phyloP scores from a whole-genome alignment of 2,329 filamentous ascomycete genomes.

The Tolypocladium ophioglossoides region DNA sequence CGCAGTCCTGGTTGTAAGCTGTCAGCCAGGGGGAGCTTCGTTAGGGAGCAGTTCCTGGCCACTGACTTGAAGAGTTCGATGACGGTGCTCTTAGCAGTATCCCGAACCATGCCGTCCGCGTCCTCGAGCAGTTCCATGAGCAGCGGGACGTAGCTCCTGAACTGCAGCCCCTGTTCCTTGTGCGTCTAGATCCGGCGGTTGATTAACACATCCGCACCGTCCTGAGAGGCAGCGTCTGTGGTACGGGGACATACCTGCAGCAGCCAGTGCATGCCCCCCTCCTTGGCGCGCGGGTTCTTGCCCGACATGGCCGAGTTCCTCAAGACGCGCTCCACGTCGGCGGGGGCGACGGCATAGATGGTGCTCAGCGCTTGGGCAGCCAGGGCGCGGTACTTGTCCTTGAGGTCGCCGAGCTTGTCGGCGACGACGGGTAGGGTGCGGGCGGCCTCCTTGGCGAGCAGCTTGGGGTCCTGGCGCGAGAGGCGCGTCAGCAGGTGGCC shows the following conservation, averaged over 20 bases:
- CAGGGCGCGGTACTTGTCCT: conserved; percentile 71
- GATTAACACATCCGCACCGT: background rate
- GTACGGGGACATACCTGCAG: conserved; percentile 46
- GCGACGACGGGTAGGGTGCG: conserved; percentile 65
- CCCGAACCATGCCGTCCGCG: conserved; percentile 77
- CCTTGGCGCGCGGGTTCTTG: conserved; percentile 76
- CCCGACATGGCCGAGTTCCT: conserved; percentile 68
- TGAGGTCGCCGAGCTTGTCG: conserved; percentile 79
- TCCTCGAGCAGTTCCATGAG: conserved; percentile 85
- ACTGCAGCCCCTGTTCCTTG: conserved; percentile 65
- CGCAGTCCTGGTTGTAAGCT: conserved; percentile 45
- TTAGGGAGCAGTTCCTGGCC: background rate
- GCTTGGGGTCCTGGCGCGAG: conserved; percentile 71
- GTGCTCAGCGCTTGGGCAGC: conserved; percentile 69
- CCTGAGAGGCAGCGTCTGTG: background rate
- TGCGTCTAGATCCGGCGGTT: conserved; percentile 53
- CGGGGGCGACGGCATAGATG: conserved; percentile 57
- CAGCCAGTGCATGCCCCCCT: conserved; percentile 77
- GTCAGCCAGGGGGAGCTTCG: background rate
- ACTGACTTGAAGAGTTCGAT: conserved; percentile 73
- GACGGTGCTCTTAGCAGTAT: conserved; percentile 71
- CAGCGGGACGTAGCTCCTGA: conserved; percentile 70
- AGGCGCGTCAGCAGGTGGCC: conserved; percentile 81
- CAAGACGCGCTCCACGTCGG: conserved; percentile 71
- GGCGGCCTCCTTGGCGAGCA: conserved; percentile 57